phyloP scores from a whole-genome alignment of 78 protist species.

The Paulinella micropora region DNA sequence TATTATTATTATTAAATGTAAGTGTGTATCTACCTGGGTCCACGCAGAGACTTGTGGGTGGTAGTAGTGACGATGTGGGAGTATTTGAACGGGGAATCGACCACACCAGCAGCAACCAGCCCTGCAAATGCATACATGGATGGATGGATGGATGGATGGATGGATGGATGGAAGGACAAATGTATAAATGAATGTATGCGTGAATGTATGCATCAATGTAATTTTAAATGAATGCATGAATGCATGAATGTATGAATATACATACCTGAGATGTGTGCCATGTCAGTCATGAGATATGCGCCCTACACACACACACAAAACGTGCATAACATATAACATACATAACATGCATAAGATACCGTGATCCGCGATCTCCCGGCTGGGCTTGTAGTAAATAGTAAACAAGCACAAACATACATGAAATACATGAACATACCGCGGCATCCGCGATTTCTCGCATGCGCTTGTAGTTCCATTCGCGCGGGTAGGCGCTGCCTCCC shows the following conservation, averaged over 20 bases:
- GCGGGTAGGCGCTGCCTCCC: constrained; percentile 70
- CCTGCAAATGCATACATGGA: background rate
- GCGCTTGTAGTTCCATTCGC: constrained; percentile 48
- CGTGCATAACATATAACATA: too few relatives aligned
- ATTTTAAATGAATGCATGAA: background rate
- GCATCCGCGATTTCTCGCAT: constrained; percentile 18
- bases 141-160: background rate
- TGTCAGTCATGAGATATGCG: constrained; percentile 57
- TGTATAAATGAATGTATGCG: background rate
- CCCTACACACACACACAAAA: too few relatives aligned
- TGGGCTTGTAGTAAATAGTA: too few relatives aligned
- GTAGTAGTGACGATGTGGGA: constrained; percentile 73
- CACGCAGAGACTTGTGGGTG: constrained; percentile 75
- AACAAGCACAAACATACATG: too few relatives aligned
- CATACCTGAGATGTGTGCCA: constrained; percentile 55
- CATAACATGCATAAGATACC: too few relatives aligned
- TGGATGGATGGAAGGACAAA: background rate
- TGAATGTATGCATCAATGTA: background rate
- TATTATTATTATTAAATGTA: background rate
- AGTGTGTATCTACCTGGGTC: background rate
- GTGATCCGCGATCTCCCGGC: too few relatives aligned
- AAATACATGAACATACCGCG: too few relatives aligned
- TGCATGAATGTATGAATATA: background rate
- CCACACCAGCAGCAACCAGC: constrained; percentile 54
- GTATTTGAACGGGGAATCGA: constrained; percentile 41